These are phyloP conservation scores for Lactarius quietus DNA, from an alignment of 768 basidiomycete genomes.

Conservation along the genomic window DNA sequence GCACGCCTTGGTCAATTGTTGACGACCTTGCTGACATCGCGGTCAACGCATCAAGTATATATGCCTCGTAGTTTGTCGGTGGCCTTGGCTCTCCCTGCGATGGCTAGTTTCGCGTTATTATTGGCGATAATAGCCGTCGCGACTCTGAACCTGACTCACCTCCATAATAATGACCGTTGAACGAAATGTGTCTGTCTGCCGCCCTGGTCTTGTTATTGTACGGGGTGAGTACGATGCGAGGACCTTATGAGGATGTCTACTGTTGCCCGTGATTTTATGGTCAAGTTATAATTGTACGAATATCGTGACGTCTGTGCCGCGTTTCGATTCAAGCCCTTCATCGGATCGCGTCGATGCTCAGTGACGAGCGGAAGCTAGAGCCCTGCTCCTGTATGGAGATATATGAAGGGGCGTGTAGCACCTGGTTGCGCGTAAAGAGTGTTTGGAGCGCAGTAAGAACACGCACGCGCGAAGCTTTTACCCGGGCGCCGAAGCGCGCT, in stretches of 20 bases:
- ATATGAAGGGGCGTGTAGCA: not conserved
- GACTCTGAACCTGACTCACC: constrained; percentile 6
- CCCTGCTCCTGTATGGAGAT: constrained; percentile 8
- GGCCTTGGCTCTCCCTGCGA: constrained; percentile 23
- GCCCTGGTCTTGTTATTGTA: constrained; percentile 7
- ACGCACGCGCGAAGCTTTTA: constrained; percentile 8
- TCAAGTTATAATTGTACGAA: constrained; percentile 11
- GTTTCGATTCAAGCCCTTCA: constrained; percentile 26
- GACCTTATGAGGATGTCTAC: constrained; percentile 22
- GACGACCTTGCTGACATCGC: constrained; percentile 46
- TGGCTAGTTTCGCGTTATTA: not conserved
- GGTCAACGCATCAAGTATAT: constrained; percentile 54
- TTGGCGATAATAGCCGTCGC: not conserved
- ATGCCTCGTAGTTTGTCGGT: constrained; percentile 57
- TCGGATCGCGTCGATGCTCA: constrained; percentile 18
- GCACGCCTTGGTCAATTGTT: constrained; percentile 54
- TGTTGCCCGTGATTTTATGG: constrained; percentile 26
- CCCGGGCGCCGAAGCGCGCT: not conserved
- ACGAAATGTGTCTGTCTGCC: not conserved
- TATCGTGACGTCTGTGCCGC: constrained; percentile 20
- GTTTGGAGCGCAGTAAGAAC: constrained; percentile 9
- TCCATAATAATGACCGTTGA: constrained; percentile 13
- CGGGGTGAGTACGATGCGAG: not conserved
- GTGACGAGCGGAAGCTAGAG: constrained; percentile 13
- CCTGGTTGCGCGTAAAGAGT: not conserved